These are phyloP conservation scores for Aspergillus sp. DNA, from an alignment of 2,329 filamentous ascomycete species.

Conservation along the genomic window DNA sequence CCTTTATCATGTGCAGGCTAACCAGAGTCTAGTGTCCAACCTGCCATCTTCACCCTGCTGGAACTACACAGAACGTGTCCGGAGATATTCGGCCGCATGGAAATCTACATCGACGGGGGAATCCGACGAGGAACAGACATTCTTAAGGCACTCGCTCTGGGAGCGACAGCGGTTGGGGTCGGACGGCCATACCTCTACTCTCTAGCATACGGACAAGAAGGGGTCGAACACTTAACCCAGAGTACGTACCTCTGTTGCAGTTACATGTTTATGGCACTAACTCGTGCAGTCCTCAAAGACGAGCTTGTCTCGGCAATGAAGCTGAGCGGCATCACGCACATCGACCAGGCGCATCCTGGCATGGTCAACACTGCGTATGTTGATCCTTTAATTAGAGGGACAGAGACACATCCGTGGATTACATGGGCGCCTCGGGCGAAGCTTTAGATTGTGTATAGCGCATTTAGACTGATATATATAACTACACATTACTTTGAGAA, in stretches of 20 bases:
- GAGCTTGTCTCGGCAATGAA: slow-evolving; percentile 51
- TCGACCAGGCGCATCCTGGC: slow-evolving; percentile 45
- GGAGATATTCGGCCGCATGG: slow-evolving; percentile 50
- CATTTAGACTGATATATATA: background rate
- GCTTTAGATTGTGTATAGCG: background rate
- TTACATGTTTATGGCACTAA: too few species aligned
- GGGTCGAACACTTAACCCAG: slow-evolving; percentile 55
- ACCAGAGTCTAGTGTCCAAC: slow-evolving; percentile 29
- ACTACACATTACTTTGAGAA: background rate
- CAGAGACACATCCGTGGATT: background rate
- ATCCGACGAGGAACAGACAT: slow-evolving; percentile 56
- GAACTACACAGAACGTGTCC: slow-evolving; percentile 54
- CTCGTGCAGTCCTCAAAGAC: slow-evolving; percentile 26
- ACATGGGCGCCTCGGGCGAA: background rate
- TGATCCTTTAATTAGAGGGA: slow-evolving; percentile 47
- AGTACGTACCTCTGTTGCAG: slow-evolving; percentile 44
- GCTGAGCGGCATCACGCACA: slow-evolving; percentile 47
- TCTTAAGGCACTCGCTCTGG: slow-evolving; percentile 55
- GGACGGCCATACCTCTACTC: too few species aligned
- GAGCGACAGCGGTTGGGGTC: slow-evolving; percentile 55
- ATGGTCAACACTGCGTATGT: slow-evolving; percentile 51
- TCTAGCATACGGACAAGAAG: too few species aligned
- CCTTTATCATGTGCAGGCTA: background rate
- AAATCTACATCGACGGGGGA: slow-evolving; percentile 56
- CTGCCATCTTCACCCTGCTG: slow-evolving; percentile 53